Percentiles rank a stretch among this genome's conserved stretches.
Evolutionary conservation across 1,284 basidiomycete species (phyloP).

Genomic region (Pseudozyma tsukubaensis): DNA sequence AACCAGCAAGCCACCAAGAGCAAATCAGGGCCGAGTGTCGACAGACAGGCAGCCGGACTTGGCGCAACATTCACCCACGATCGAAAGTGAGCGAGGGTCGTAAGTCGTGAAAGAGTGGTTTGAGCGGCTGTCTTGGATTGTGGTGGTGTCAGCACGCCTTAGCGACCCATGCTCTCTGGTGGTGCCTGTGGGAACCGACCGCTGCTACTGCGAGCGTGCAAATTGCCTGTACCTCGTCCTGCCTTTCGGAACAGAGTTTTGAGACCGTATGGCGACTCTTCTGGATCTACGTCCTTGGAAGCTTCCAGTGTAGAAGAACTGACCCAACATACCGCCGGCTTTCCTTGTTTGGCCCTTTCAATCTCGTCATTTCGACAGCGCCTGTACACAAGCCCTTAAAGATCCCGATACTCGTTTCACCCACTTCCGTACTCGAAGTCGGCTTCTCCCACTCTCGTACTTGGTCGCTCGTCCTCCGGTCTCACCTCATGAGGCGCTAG

Average conservation of each 20-base stretch:
- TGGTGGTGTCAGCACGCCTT: no score
- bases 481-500: no score
- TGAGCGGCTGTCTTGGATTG: background rate
- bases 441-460: no score
- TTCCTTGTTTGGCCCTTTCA: background rate
- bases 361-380: no score
- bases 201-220: background rate
- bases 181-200: background rate
- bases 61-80: background rate
- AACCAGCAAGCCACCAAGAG: background rate
- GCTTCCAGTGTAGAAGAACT: slow-evolving; percentile 11
- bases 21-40: background rate
- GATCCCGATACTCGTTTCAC: slow-evolving; percentile 8
- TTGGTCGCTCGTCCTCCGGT: no score
- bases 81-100: no score
- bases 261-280: no score
- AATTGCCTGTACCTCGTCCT: background rate
- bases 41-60: background rate
- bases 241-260: background rate
- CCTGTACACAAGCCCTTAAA: background rate
- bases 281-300: slow-evolving; percentile 13
- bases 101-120: background rate
- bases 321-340: slow-evolving; percentile 10
- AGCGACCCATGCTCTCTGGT: no score
- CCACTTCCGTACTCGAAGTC: no score